Conservation (phyloP, 768 basidiomycete genomes). For the Strobilomyces echinocephalus region DNA sequence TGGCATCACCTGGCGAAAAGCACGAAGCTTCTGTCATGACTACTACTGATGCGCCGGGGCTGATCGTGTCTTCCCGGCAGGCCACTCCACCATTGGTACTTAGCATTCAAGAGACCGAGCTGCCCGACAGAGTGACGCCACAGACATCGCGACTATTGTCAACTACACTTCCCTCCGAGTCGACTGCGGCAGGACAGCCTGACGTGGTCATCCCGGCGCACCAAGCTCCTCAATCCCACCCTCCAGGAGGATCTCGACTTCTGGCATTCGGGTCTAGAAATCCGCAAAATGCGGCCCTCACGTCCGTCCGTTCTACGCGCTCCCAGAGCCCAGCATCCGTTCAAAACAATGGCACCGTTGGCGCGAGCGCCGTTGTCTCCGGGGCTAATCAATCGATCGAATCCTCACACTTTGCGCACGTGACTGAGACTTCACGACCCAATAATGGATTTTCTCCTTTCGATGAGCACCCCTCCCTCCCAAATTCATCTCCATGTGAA, state of each 20-base stretch:
- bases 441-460: constrained; percentile 51
- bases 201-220: constrained; percentile 41
- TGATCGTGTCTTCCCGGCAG: constrained; percentile 12
- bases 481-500: constrained; percentile 17
- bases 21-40: constrained; percentile 1
- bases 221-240: constrained; percentile 33
- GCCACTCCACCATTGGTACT: not conserved
- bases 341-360: constrained; percentile 21
- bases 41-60: not conserved
- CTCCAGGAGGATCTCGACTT: constrained; percentile 39
- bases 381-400: constrained; percentile 15
- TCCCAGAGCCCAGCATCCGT: constrained; percentile 23
- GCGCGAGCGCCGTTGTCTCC: constrained; percentile 5
- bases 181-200: constrained; percentile 13
- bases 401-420: constrained; percentile 10
- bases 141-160: constrained; percentile 37
- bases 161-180: constrained; percentile 25
- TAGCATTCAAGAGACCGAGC: constrained; percentile 18
- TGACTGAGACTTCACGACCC: constrained; percentile 10
- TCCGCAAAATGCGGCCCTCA: constrained; percentile 15
- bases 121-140: constrained; percentile 15
- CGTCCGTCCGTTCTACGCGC: constrained; percentile 16
- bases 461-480: constrained; percentile 36
- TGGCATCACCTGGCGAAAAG: constrained; percentile 15
- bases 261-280: constrained; percentile 35